Base-by-base conservation (phyloP, 1,284 basidiomycete species). In the Takashimella tepidaria region DNA sequence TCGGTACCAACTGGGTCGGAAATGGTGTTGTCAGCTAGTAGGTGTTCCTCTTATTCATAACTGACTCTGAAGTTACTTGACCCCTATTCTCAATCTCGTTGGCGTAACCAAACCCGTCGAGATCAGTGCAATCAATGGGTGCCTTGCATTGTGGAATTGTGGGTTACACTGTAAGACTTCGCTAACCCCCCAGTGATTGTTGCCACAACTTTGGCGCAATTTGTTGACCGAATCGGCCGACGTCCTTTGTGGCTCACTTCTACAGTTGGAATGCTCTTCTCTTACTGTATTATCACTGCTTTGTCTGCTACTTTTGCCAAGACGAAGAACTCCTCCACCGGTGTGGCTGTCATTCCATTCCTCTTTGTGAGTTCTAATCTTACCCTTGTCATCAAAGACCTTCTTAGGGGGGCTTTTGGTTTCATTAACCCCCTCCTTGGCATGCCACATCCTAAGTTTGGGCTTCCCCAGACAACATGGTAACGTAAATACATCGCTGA, bases 281-380 rank as follows among this genome's bases (percentile, higher is more conserved):
- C 54, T 37, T 63, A 63, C 57, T 24, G 42, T 45, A 44, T 62
- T 54, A 58, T 72, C 47, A 66, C 61, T 4, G 66, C 57, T 2
- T 58, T 64, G 10, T 64, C 63, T 4, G 67, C 66, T 16, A 46
- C 58, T 0, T 70, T 66, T 46, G 65, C 61, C 20, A 56, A 58
- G 46, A 63, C 59, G n/a, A 43, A 54, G 4, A 62, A 51, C 21
- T 19, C 27, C 5, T 45, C 55, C 0, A 50, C 58, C 4, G 72
- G 72, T 10, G 58, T 61, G n/a, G 69, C 68, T 0, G 61, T 65
- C 45, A 62, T 74, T 8, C 61, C 68, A 1, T 66, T 70, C 57
- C 57, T 73, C 11, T 71, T 63, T 58, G 45, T 73, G 40, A 37
- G 31, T 16, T 16, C 31, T 37, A 8, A 37, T n/a, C n/a, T n/a